Conservation (phyloP, 1,284 basidiomycete genomes). For the Pseudozyma flocculosa region DNA sequence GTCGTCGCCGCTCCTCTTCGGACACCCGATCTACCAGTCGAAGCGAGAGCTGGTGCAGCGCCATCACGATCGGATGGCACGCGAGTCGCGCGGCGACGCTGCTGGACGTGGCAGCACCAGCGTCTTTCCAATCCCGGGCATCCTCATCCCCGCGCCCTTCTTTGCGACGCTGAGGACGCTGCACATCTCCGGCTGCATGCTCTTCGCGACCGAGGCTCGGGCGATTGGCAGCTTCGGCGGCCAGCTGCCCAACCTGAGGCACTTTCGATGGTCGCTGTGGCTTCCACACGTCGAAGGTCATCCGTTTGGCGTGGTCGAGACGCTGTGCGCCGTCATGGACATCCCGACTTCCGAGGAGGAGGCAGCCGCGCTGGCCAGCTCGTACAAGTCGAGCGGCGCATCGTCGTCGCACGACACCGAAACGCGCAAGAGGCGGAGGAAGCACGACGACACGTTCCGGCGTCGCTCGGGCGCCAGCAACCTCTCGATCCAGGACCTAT, state of each 20-base stretch:
- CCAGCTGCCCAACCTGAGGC: conserved; percentile 31
- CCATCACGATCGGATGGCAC: too few relatives aligned
- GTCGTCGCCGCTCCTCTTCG: conserved; percentile 40
- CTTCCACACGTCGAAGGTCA: conserved; percentile 39
- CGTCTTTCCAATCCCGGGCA: conserved; percentile 28
- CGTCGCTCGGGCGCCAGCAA: conserved; percentile 15
- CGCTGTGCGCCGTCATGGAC: conserved; percentile 32
- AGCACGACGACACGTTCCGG: conserved; percentile 17
- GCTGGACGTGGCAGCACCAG: neutral
- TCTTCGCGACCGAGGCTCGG: conserved; percentile 34
- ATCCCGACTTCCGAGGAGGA: conserved; percentile 33
- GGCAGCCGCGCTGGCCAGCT: conserved; percentile 7
- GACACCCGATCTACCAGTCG: conserved; percentile 15
- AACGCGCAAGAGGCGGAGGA: conserved; percentile 21
- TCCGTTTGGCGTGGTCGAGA: conserved; percentile 33
- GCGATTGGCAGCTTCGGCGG: conserved; percentile 35
- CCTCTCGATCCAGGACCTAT: conserved; percentile 4
- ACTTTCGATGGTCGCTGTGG: conserved; percentile 42
- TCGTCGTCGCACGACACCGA: neutral
- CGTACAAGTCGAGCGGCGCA: too few relatives aligned
- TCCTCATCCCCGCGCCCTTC: conserved; percentile 27
- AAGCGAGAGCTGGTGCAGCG: too few relatives aligned
- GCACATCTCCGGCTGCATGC: conserved; percentile 46
- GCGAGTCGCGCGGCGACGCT: too few relatives aligned
- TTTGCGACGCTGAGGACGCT: conserved; percentile 32